Evolutionary conservation across 2,329 filamentous ascomycete species (phyloP).

Genomic region (Blastomyces parvus): DNA sequence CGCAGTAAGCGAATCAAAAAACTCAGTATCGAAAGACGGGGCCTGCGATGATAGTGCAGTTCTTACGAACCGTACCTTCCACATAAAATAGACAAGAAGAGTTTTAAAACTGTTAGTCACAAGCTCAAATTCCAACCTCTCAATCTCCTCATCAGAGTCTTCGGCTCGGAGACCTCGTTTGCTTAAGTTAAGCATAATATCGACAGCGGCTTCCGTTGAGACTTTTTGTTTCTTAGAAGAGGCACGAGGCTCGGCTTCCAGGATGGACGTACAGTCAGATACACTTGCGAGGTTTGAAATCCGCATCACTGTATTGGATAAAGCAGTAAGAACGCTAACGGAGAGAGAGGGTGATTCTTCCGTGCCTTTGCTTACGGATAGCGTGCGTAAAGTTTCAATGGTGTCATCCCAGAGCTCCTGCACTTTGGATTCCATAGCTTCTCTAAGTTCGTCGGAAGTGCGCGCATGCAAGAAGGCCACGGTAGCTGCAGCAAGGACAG

Average conservation of each 20-base stretch:
- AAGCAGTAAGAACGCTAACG: conserved; percentile 54
- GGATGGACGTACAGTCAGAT: conserved; percentile 62
- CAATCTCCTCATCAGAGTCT: conserved; percentile 59
- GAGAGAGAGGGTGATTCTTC: conserved; percentile 41
- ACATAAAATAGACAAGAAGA: conserved; percentile 86
- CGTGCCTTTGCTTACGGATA: conserved; percentile 62
- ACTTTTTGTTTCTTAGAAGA: conserved; percentile 32
- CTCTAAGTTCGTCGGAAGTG: conserved; percentile 77
- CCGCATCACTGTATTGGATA: conserved; percentile 66
- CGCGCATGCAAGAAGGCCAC: conserved; percentile 75
- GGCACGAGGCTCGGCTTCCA: conserved; percentile 50
- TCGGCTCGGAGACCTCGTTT: conserved; percentile 58
- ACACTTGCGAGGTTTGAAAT: conserved; percentile 72
- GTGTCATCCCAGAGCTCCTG: conserved; percentile 78
- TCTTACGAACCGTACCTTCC: conserved; percentile 62
- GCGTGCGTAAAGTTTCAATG: conserved; percentile 60
- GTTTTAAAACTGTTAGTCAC: conserved; percentile 66
- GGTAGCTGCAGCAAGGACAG: conserved; percentile 74
- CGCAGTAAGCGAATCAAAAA: conserved; percentile 60
- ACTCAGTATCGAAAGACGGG: conserved; percentile 49
- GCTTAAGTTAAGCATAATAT: conserved; percentile 62
- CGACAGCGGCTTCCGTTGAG: conserved; percentile 42
- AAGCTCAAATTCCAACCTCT: conserved; percentile 69
- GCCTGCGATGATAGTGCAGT: conserved; percentile 45
- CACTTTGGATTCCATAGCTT: conserved; percentile 71